Evolutionary conservation across 169 alveolate genomes (phyloP), one percentile per base, ranked within the genome.

Genomic region (Cryptosporidium ubiquitum): DNA sequence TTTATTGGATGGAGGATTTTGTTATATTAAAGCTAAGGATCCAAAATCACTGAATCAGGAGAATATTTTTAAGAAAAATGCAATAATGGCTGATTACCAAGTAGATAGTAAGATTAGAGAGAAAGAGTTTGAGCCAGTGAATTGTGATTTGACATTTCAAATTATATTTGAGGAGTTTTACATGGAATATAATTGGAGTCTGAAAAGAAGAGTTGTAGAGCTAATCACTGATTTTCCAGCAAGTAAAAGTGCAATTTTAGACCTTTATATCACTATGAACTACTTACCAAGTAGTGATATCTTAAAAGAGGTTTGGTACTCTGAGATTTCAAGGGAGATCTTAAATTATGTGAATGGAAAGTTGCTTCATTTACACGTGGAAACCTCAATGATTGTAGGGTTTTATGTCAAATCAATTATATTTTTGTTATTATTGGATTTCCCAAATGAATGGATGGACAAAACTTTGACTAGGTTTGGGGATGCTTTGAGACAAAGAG

Each of bases 231-330:
- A 33, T 3, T 79, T 79, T 40, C 89, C 89, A 29, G 40, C 14
- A 12, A 61, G 55, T 26, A 60, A 64, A 33, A 61, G 55, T 0
- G 58, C 35, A 29, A 64, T 60, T 40, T 14, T 79, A 14, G 89
- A 79, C 61, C 55, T 79, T n/a, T 79, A 47, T 64, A 57, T 42
- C 9, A 44, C 58, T 9, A 64, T 79, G 74, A 79, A 64, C 44
- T 37, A 44, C 60, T 79, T 79, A 5, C 89, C 89, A 47, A 79
- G 68, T 33, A 79, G 89, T 61, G 23, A 79, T 29, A 47, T 79
- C 7, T 37, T 61, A 14, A 79, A 35, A 29, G 75, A 42, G 35
- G 64, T 39, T 42, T 79, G 89, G 89, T 61, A 26, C 37, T 37
- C 73, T 5, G 73, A 40, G 73, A 79, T 79, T 39, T 79, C 89